Base-by-base conservation (phyloP, 495 filamentous ascomycete genomes). In the Saxophila tyrrhenica region DNA sequence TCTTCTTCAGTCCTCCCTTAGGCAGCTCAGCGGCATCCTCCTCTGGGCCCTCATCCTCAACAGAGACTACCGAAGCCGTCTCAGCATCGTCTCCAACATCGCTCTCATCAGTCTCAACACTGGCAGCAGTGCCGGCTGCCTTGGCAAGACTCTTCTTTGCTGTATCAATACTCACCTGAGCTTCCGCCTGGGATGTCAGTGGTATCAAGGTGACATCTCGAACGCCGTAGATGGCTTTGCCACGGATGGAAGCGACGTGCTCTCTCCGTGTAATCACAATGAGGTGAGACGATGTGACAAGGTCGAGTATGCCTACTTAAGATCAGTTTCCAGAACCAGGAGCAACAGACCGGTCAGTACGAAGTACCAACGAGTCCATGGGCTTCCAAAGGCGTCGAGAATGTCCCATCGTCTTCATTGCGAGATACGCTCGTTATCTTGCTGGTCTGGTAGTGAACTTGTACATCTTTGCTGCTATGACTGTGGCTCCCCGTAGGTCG, bases 161-260 rank as follows among this genome's bases (percentile, higher is more conserved):
- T 48, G 81, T 76, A 2, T 70, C 60, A 38, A 96, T 83, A 3
- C 87, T 82, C 15, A 75, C 75, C 56, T 73, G 73, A 3, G 92
- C 91, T 21, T 91, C 88, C 39, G 63, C 64, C 57, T 81, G 82
- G 16, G 84, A 92, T 15, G 84, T 77, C 17, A 90, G 79, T 0
- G 92, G 92, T 19, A 94, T 94, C 22, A 98, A 72, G 0, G 89
- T 83, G 25, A 98, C 83, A 58, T 89, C 86, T 51, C 82, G 87
- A 44, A 95, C 76, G 41, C 86, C 80, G 65, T 94, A 96, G 50
- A 96, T 73, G 2, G 90, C 85, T 45, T 80, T 80, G 16, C 86
- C 87, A 50, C 80, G 80, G 48, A 96, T 81, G 55, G 87, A 80
- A 0, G 92, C 92, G 47, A 97, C 90, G 66, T 95, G 87, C 58